Evolutionary conservation across 2,329 filamentous ascomycete species (phyloP).

Genomic region (Ophiostoma tasmaniense): DNA sequence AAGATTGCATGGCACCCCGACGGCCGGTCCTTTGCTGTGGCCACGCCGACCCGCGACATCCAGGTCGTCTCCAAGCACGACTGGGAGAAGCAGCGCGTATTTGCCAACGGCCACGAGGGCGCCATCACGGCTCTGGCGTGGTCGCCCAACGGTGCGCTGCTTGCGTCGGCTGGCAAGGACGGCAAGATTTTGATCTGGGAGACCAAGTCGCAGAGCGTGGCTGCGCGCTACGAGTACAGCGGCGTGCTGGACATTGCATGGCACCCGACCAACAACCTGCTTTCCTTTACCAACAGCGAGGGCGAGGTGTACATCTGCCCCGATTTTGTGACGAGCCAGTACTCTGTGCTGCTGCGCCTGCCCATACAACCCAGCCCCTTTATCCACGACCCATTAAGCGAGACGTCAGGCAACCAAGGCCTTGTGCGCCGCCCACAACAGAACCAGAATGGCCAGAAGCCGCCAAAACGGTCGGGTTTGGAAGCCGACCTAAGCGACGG

Average conservation of each 20-base stretch:
- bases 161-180: constrained; percentile 63
- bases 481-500: constrained; percentile 12
- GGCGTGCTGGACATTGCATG: constrained; percentile 81
- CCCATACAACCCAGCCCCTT: constrained; percentile 70
- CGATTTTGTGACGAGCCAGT: constrained; percentile 55
- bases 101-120: constrained; percentile 69
- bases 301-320: constrained; percentile 89
- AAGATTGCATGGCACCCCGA: constrained; percentile 87
- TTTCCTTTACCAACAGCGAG: constrained; percentile 86
- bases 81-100: constrained; percentile 78
- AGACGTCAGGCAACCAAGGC: constrained; percentile 54
- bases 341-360: constrained; percentile 47
- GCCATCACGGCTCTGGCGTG: constrained; percentile 83
- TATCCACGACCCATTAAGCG: constrained; percentile 68
- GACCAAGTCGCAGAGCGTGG: constrained; percentile 71
- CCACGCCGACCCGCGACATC: constrained; percentile 73
- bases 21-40: constrained; percentile 78
- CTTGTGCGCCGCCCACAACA: constrained; percentile 14
- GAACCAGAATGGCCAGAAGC: not conserved
- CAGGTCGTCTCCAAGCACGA: constrained; percentile 81
- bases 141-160: constrained; percentile 88
- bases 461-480: constrained; percentile 1
- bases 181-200: constrained; percentile 77
- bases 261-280: constrained; percentile 81
- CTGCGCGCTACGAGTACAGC: constrained; percentile 69